Evolutionary conservation across 1,139 yeast species (phyloP), one percentile per base, ranked within the genome.

Genomic region (Saccharomyces pastorianus): DNA sequence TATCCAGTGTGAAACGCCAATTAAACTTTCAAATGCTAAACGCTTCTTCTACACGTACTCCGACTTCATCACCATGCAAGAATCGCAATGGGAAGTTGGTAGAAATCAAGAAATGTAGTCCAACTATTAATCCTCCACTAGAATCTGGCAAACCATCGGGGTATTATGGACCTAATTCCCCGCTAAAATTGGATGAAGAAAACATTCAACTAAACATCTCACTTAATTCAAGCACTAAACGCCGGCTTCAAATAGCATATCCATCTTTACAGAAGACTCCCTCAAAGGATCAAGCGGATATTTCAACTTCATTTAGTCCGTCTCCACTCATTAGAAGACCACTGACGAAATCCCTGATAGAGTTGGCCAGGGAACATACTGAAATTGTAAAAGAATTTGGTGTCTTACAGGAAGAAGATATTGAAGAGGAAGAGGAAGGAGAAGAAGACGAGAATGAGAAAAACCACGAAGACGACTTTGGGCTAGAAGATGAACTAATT

Each of bases 151-250:
- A 38, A 2, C 3, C 44, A 9, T 38, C 44, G 44, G 20, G 44
- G 7, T 38, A 38, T 17, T 67, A 64, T 51, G 71, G 71, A 0
- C 70, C 70, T 6, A 66, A 67, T 44, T 67, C 71, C 2, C 71
- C 71, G 2, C 31, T 68, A 48, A 64, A 61, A 46, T 49, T 67
- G 14, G 57, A 51, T 3, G 56, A 56, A 8, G 60, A 61, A 13
- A 55, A 54, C 29, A 28, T 54, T 11, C 52, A 51, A n/a, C 48
- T 53, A 13, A 46, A n/a, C 20, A 55, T 58, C 23, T 54, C 59
- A 9, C 23, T 13, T 20, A 48, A 41, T 17, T 28, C 42, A 42
- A 20, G 6, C 25, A 38, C 26, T 20, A 38, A 9, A 38, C 44
- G 44, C 25, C 44, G 44, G 7, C 44, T 38, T 5, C 44, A 38